Evolutionary conservation across 441 rosid genomes (phyloP).

Genomic region (Cnidoscolus chayamansa): DNA sequence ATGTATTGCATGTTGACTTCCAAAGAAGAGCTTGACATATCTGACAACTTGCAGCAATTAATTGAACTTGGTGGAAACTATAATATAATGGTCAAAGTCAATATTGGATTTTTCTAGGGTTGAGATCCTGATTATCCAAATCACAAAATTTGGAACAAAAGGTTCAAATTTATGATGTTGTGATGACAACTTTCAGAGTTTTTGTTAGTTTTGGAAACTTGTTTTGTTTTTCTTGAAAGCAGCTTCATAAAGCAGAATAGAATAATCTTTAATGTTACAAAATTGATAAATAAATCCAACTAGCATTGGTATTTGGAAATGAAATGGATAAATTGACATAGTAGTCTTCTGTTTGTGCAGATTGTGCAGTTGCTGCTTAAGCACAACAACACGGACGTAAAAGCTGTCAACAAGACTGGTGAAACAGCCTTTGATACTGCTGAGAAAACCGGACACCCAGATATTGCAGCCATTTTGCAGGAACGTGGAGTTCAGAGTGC

Average conservation of each 20-base stretch:
- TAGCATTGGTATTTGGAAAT: neutral
- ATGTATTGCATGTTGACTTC: neutral
- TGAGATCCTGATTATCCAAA: neutral
- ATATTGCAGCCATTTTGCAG: slow-evolving; percentile 49
- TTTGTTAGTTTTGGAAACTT: neutral
- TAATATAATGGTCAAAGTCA: neutral
- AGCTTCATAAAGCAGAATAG: no score
- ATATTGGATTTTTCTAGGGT: neutral
- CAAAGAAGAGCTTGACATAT: neutral
- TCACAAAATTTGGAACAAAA: neutral
- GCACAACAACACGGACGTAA: slow-evolving; percentile 44
- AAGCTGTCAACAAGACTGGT: slow-evolving; percentile 51
- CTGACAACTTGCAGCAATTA: neutral
- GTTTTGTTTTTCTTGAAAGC: neutral
- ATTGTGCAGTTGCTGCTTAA: slow-evolving; percentile 61
- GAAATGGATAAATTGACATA: slow-evolving; percentile 11
- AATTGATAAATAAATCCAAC: neutral
- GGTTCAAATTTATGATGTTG: neutral
- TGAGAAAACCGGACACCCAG: slow-evolving; percentile 66
- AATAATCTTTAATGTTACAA: no score
- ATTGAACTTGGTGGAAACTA: neutral
- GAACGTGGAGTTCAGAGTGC: slow-evolving; percentile 76
- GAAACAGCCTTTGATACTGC: slow-evolving; percentile 90
- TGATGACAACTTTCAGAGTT: neutral
- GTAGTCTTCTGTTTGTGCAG: slow-evolving; percentile 35